phyloP scores from a whole-genome alignment of 148 eudicot genomes.

The Camellia sinensis region DNA sequence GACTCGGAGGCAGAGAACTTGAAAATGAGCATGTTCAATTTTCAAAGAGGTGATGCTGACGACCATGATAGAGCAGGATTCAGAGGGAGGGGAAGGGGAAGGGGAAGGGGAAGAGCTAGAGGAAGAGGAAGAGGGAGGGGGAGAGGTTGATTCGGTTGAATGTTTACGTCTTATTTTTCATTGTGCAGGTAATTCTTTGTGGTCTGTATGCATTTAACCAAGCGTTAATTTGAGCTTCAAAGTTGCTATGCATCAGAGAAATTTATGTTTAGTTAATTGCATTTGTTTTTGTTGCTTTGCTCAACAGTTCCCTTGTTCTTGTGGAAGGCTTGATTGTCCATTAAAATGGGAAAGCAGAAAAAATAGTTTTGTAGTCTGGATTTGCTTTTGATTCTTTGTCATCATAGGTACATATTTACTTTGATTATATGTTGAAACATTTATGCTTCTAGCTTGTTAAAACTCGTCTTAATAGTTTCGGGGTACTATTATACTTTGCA shows the following conservation, averaged over 20 bases:
- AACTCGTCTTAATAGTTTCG: too few relatives aligned
- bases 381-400: not conserved
- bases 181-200: slow-evolving; percentile 7
- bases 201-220: not conserved
- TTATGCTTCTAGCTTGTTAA: too few relatives aligned
- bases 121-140: slow-evolving; percentile 40
- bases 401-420: not conserved
- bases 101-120: slow-evolving; percentile 43
- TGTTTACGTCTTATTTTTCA: not conserved
- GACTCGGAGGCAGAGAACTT: slow-evolving; percentile 49
- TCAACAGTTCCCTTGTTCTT: not conserved
- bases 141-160: not conserved
- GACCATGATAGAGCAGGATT: slow-evolving; percentile 41
- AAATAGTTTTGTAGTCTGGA: not conserved
- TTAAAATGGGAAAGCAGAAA: not conserved
- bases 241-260: not conserved
- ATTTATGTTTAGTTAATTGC: not conserved
- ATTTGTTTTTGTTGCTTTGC: slow-evolving; percentile 2
- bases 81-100: slow-evolving; percentile 57
- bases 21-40: slow-evolving; percentile 79
- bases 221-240: not conserved
- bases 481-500: too few relatives aligned
- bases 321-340: not conserved
- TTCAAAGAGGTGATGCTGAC: slow-evolving; percentile 44
- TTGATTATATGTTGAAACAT: not conserved